Evolutionary conservation across 2,329 filamentous ascomycete species (phyloP).

Genomic region (Monosporascus sp.): DNA sequence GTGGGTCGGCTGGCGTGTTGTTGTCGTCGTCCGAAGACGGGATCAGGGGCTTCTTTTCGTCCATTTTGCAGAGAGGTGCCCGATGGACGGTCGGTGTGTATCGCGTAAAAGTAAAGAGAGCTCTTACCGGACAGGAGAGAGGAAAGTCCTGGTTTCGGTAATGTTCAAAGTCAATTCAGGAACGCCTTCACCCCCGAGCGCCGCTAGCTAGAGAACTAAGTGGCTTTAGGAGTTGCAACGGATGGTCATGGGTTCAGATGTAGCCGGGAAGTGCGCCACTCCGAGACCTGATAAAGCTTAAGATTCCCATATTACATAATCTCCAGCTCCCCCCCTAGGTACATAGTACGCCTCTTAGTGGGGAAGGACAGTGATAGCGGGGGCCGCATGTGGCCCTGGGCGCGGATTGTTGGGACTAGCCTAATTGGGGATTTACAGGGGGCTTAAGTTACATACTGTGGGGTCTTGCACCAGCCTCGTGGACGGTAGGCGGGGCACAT

Average conservation of each 20-base stretch:
- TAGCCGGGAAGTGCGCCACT: neutral
- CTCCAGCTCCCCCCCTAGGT: neutral
- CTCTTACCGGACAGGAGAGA: no score
- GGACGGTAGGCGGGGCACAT: neutral
- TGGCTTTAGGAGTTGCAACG: neutral
- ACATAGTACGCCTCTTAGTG: no score
- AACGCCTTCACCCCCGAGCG: no score
- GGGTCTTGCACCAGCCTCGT: neutral
- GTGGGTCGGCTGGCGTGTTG: conserved; percentile 31
- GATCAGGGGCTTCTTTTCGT: conserved; percentile 14
- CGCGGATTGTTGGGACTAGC: no score
- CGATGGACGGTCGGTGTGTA: no score
- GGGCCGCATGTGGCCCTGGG: no score
- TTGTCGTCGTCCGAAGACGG: conserved; percentile 7
- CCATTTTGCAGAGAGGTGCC: conserved; percentile 12
- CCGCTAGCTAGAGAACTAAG: no score
- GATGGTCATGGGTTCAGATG: neutral
- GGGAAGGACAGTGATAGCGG: no score
- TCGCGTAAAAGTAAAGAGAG: no score
- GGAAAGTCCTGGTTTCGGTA: no score
- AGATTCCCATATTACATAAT: neutral
- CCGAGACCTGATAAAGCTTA: neutral
- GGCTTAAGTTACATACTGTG: neutral
- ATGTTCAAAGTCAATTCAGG: no score
- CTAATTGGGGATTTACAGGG: neutral